Conservation (phyloP, 345 rosid genomes). For the Brassica incana region DNA sequence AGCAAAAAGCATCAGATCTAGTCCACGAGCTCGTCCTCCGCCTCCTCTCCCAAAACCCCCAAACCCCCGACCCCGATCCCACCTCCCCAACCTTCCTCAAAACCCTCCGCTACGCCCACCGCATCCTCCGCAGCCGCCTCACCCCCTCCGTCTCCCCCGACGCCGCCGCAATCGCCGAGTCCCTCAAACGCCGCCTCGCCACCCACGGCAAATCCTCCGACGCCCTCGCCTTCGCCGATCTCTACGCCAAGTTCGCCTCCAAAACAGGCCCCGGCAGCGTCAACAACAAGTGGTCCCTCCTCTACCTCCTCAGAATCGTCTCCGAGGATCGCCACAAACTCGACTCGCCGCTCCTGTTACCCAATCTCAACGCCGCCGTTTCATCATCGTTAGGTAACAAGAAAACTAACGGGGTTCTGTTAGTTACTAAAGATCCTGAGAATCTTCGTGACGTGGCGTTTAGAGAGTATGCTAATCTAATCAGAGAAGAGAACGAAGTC, state of each 20-base stretch:
- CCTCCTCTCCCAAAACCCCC: constrained; percentile 61
- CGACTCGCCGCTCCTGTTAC: constrained; percentile 50
- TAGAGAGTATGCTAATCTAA: constrained; percentile 66
- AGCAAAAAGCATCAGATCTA: constrained; percentile 72
- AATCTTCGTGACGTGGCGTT: constrained; percentile 77
- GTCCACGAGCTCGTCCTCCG: constrained; percentile 82
- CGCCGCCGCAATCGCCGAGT: constrained; percentile 80
- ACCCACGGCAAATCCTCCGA: constrained; percentile 83
- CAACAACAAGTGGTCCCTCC: constrained; percentile 87
- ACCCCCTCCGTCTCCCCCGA: constrained; percentile 79
- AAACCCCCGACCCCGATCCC: constrained; percentile 48
- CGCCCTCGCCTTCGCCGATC: constrained; percentile 85
- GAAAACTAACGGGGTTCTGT: constrained; percentile 67
- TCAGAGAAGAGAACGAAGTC: constrained; percentile 87
- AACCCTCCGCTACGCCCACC: constrained; percentile 74
- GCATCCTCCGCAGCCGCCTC: constrained; percentile 86
- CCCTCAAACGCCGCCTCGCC: constrained; percentile 92
- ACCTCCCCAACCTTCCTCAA: constrained; percentile 50
- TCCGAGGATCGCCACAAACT: constrained; percentile 67
- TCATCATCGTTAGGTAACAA: constrained; percentile 30
- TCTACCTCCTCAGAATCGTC: constrained; percentile 74
- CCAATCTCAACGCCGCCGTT: constrained; percentile 51
- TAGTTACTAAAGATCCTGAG: constrained; percentile 72
- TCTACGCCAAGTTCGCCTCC: constrained; percentile 76
- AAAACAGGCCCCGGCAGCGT: constrained; percentile 85